phyloP scores from a whole-genome alignment of 176 grass and related monocot species.

The Canna indica region DNA sequence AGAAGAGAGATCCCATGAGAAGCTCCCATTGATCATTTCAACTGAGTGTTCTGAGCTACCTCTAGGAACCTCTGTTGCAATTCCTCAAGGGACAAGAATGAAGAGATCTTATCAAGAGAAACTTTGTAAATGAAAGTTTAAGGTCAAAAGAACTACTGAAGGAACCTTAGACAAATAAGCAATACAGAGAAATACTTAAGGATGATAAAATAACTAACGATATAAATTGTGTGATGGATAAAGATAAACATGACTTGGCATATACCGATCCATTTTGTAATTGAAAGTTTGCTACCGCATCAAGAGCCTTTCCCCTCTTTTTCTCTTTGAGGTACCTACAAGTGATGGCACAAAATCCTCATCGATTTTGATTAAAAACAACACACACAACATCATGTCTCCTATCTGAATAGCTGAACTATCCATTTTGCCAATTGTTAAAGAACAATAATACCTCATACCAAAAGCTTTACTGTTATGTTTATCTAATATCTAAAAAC shows the following conservation, averaged over 20 bases:
- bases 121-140: too few relatives aligned
- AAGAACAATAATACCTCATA: neutral
- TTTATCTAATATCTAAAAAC: neutral
- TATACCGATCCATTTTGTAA: slow-evolving; percentile 99
- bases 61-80: slow-evolving; percentile 32
- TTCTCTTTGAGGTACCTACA: slow-evolving; percentile 89
- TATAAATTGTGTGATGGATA: neutral
- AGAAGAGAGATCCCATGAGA: slow-evolving; percentile 49
- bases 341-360: slow-evolving; percentile 15
- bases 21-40: slow-evolving; percentile 36
- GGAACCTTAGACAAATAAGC: neutral
- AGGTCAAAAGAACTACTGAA: neutral
- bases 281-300: slow-evolving; percentile 87
- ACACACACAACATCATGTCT: neutral
- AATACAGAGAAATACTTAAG: neutral
- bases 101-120: slow-evolving; percentile 51
- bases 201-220: neutral
- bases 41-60: slow-evolving; percentile 35
- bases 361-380: slow-evolving; percentile 1
- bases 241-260: slow-evolving; percentile 16
- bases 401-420: neutral
- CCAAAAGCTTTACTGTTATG: neutral
- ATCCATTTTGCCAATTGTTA: neutral
- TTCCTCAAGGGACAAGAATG: slow-evolving; percentile 54
- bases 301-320: slow-evolving; percentile 82